Percentiles rank a stretch among this genome's conserved stretches.
phyloP scores from a whole-genome alignment of 805 yeast species.

The Nakazawaea ernobii region DNA sequence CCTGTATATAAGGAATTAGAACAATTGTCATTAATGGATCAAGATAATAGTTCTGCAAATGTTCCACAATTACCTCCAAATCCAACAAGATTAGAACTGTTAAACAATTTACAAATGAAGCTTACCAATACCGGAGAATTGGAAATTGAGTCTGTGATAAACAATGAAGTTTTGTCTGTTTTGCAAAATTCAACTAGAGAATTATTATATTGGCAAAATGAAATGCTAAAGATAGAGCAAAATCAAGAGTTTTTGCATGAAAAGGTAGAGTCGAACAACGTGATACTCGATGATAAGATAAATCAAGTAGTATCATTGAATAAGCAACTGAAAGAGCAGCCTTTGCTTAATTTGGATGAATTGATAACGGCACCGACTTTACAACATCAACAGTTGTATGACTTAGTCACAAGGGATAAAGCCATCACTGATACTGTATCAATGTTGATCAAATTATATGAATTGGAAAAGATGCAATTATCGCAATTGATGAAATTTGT shows the following conservation, averaged over 20 bases:
- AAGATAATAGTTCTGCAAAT: neutral
- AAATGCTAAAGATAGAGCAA: conserved; percentile 16
- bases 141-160: conserved; percentile 12
- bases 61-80: conserved; percentile 10
- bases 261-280: conserved; percentile 23
- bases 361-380: conserved; percentile 44
- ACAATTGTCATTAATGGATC: conserved; percentile 8
- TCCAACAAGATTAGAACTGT: conserved; percentile 9
- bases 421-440: conserved; percentile 64
- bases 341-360: conserved; percentile 34
- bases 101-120: conserved; percentile 9
- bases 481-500: conserved; percentile 36
- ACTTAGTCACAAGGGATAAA: conserved; percentile 56
- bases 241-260: conserved; percentile 15
- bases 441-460: conserved; percentile 25
- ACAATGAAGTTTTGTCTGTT: conserved; percentile 5
- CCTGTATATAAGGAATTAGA: conserved; percentile 7
- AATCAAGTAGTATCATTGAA: conserved; percentile 14
- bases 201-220: conserved; percentile 16
- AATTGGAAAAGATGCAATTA: conserved; percentile 49
- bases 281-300: conserved; percentile 19
- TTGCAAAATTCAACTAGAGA: conserved; percentile 14
- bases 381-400: conserved; percentile 57
- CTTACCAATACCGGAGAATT: conserved; percentile 3
- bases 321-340: conserved; percentile 23